Evolutionary conservation across 495 filamentous ascomycete species (phyloP), one percentile per base, ranked within the genome.

Genomic region (Penicillium ochrochloron): DNA sequence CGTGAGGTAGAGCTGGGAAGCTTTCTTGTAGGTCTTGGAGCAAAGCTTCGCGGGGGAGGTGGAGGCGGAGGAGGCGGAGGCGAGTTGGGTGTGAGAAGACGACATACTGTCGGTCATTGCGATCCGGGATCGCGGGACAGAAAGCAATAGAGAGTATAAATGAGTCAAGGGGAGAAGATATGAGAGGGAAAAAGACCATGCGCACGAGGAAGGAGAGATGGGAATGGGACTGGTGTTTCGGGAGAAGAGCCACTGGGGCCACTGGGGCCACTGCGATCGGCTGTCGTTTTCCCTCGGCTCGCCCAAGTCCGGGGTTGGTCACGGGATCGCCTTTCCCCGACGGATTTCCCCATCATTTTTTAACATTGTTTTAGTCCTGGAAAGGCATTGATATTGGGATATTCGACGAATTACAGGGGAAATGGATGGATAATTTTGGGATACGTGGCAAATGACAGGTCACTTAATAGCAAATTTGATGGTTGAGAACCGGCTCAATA

Each of bases 1-100:
- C 70, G 96, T 98, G 44, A 99, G 80, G 76, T 94, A 99, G 8
- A 97, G 86, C 63, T 92, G 89, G 12, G 92, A 93, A 50, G 94
- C 91, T 78, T 94, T 92, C 64, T 93, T 90, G 79, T 97, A 97
- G 50, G 79, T 80, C 63, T 77, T 78, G 57, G 80, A 82, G 72
- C 78, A 82, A 5, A 91, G 84, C 74, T 93, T 94, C 66, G 88
- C 84, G 53, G 87, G 75, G 41, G 82, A 81, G 31, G 84, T 71
- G 50, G 83, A 80, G 56, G 80, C 19, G 52, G 57, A 60, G 63
- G 70, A 82, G 37, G 83, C 70, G 59, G 85, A 84, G 59, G 76
- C 78, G 66, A 87, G 76, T 62, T 78, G 76, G 50, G 83, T 82
- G 44, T 73, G 74, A 35, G 53, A 56, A 15, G 78, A 75, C 59